Base-by-base conservation (phyloP, 2,329 filamentous ascomycete genomes). In the Hymenoscyphus fructigenus region DNA sequence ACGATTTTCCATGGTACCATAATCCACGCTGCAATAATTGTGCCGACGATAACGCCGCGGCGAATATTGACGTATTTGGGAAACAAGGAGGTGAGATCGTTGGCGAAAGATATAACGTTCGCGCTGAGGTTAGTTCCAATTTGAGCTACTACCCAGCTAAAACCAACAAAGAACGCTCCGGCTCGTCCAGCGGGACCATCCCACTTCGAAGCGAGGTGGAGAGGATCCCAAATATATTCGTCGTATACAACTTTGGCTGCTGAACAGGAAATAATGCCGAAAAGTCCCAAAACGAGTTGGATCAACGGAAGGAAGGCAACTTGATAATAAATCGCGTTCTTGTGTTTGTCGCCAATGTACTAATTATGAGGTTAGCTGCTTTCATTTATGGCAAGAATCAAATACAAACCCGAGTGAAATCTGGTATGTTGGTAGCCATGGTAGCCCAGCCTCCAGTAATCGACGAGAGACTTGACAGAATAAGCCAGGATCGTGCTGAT, bases 1-100 rank as follows among this genome's bases (percentile, higher is more conserved):
- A 82, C 72, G 62, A 83, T 82, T 71, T 81, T 81, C 80, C 80
- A 83, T 0, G 80, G 81, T 0, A 81, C 79, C 32, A 82, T 77
- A 9, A 78, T 78, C 71, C 70, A 72, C 75, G 79, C 81, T 0
- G 73, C 73, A 12, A 81, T 71, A 0, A 82, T 70, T 0, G 79
- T 78, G 34, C 77, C 77, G 26, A 82, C 69, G 2, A 82, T 71
- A 36, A 78, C 78, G 4, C 81, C 81, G 5, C 81, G 77, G 1
- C 78, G 75, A 64, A 84, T 82, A 71, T 84, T 84, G 70, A 85
- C 75, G 70, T 79, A 84, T 56, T 78, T 78, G 0, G 83, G 83
- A 57, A 82, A 80, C 0, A 85, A 71, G 2, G 79, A 79, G 0
- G 80, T 82, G 64, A 85, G 71, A 47, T 77, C 69, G 12, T 78